These are phyloP conservation scores for Mycosphaerella arachidis DNA, from an alignment of 2,329 filamentous ascomycete genomes.

Conservation along the genomic window DNA sequence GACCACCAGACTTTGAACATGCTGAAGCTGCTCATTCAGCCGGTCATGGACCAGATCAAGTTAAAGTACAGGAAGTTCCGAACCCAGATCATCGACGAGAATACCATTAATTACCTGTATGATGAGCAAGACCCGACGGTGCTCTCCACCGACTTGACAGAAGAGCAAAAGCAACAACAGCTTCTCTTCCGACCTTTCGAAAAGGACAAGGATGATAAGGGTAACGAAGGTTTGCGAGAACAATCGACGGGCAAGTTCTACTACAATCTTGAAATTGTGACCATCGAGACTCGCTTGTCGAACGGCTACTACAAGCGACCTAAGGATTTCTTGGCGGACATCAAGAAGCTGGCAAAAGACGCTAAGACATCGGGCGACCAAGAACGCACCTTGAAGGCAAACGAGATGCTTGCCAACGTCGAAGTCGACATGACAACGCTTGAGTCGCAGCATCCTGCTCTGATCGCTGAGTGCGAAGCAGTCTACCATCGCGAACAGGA, in stretches of 20 bases:
- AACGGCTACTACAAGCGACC: constrained; percentile 95
- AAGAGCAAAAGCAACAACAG: constrained; percentile 52
- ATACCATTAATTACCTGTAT: constrained; percentile 73
- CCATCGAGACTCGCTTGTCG: constrained; percentile 91
- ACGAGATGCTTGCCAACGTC: constrained; percentile 87
- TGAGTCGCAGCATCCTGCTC: constrained; percentile 58
- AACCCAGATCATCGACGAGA: constrained; percentile 69
- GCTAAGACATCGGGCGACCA: constrained; percentile 76
- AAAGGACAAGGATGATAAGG: constrained; percentile 73
- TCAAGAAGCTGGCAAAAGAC: constrained; percentile 79
- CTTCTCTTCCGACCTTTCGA: constrained; percentile 67
- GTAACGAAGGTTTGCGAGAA: constrained; percentile 70
- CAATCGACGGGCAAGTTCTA: constrained; percentile 76
- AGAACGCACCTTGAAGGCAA: constrained; percentile 77
- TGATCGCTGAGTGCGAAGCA: constrained; percentile 71
- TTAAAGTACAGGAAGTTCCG: constrained; percentile 84
- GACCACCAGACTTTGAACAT: constrained; percentile 81
- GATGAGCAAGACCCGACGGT: constrained; percentile 72
- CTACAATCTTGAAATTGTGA: constrained; percentile 89
- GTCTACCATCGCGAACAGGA: constrained; percentile 70
- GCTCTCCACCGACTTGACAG: constrained; percentile 56
- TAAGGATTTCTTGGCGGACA: constrained; percentile 82
- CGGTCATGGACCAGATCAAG: constrained; percentile 96
- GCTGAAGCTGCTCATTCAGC: constrained; percentile 83
- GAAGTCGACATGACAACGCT: constrained; percentile 85